These are phyloP conservation scores for Pythium aristosporum DNA, from an alignment of 352 stramenopile species.

Conservation along the genomic window DNA sequence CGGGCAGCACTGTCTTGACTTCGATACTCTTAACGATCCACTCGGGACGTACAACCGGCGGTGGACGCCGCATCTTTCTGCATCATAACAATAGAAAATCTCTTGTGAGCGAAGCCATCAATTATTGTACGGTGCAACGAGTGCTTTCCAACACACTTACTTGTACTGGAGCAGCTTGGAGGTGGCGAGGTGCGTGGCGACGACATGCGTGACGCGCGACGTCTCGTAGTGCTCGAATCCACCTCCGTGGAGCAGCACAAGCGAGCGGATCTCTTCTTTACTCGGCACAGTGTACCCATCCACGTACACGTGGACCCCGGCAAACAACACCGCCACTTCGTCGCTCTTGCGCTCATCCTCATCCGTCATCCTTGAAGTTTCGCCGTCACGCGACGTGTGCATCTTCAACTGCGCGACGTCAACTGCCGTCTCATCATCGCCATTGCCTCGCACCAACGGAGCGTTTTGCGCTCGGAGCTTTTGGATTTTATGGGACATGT, in stretches of 20 bases:
- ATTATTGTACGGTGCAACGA: no score
- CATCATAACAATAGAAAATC: not conserved
- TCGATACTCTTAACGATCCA: slow-evolving; percentile 93
- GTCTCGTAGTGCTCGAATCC: slow-evolving; percentile 91
- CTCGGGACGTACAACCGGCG: slow-evolving; percentile 83
- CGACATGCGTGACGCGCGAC: slow-evolving; percentile 80
- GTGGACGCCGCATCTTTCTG: slow-evolving; percentile 55
- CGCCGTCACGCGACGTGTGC: not conserved
- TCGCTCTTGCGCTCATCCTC: not conserved
- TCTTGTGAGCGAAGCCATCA: not conserved
- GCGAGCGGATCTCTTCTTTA: slow-evolving; percentile 80
- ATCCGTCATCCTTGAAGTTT: slow-evolving; percentile 10
- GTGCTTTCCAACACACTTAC: slow-evolving; percentile 33
- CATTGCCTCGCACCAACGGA: slow-evolving; percentile 19
- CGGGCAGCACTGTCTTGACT: slow-evolving; percentile 58
- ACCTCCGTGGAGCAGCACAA: slow-evolving; percentile 79
- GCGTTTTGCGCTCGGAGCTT: slow-evolving; percentile 83
- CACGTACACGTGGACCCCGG: slow-evolving; percentile 79
- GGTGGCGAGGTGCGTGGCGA: slow-evolving; percentile 79
- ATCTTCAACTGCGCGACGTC: slow-evolving; percentile 3
- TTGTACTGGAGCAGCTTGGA: slow-evolving; percentile 87
- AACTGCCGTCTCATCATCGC: slow-evolving; percentile 16
- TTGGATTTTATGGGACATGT: slow-evolving; percentile 92
- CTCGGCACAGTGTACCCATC: slow-evolving; percentile 85
- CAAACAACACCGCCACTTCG: slow-evolving; percentile 43